Percentiles rank a stretch among this genome's conserved stretches.
Evolutionary conservation across 192 early-diverging fungal genomes (phyloP).

Genomic region (Rhizophagus clarus): DNA sequence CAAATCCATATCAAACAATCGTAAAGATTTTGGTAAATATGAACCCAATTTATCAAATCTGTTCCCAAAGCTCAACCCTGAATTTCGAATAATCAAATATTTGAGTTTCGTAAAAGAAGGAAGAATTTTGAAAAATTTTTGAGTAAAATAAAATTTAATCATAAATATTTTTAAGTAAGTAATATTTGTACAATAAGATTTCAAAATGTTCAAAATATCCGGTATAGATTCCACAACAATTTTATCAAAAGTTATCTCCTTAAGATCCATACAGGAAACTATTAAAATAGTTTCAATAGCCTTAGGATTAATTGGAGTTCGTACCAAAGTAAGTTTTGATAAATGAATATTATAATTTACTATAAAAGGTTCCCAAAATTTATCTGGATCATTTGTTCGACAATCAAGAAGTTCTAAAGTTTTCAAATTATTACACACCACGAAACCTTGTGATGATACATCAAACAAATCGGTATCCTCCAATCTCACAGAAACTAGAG

Average conservation of each 20-base stretch:
- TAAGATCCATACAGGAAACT: background rate
- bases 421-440: background rate
- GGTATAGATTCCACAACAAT: background rate
- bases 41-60: background rate
- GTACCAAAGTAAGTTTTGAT: background rate
- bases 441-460: background rate
- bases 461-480: background rate
- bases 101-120: background rate
- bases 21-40: background rate
- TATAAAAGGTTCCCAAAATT: conserved; percentile 4
- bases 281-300: background rate
- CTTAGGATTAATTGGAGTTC: background rate
- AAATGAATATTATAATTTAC: background rate
- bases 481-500: background rate
- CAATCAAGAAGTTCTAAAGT: background rate
- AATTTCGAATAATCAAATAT: background rate
- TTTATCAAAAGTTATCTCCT: background rate
- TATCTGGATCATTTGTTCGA: background rate
- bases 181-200: background rate
- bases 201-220: background rate
- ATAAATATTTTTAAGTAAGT: background rate
- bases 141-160: background rate
- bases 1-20: background rate
- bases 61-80: background rate
- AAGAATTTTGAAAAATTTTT: background rate